These are phyloP conservation scores for Hymenoscyphus fraxineus DNA, from an alignment of 2,329 filamentous ascomycete species.

Conservation along the genomic window DNA sequence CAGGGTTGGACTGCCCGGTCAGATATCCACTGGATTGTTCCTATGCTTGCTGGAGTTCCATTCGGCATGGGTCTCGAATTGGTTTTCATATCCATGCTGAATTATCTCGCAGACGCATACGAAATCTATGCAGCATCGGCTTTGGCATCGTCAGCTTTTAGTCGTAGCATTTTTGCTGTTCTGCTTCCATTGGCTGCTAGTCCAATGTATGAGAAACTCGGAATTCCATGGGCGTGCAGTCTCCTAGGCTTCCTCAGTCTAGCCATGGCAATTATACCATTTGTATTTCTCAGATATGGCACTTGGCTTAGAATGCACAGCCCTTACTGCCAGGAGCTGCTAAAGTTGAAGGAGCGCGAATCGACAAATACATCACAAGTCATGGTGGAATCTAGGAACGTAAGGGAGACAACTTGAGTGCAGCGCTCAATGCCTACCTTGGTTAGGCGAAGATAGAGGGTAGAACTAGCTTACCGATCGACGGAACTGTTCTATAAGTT, in stretches of 20 bases:
- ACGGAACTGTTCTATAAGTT: background rate
- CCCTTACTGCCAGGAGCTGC: background rate
- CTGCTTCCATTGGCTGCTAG: conserved; percentile 37
- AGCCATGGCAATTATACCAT: conserved; percentile 44
- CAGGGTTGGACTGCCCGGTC: conserved; percentile 49
- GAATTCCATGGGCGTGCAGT: conserved; percentile 42
- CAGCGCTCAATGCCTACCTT: too few species aligned
- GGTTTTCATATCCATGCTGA: conserved; percentile 54
- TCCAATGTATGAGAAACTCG: conserved; percentile 43
- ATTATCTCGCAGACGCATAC: conserved; percentile 53
- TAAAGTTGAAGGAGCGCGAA: background rate
- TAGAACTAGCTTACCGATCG: background rate
- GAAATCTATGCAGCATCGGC: conserved; percentile 52
- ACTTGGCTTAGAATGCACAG: background rate
- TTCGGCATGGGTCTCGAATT: conserved; percentile 49
- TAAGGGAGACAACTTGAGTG: background rate
- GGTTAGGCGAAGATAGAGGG: background rate
- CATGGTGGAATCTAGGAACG: background rate
- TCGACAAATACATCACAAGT: conserved; percentile 1
- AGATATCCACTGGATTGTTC: conserved; percentile 51
- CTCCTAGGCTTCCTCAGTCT: conserved; percentile 45
- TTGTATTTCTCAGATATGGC: conserved; percentile 47
- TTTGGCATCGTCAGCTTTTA: conserved; percentile 41
- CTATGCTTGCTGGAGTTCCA: conserved; percentile 51
- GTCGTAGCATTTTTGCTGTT: conserved; percentile 38